A percentile compares a stretch with the other conserved stretches of the same genome.
Conservation (phyloP, 805 yeast species). For the Cyberlindnera galapagoensis region DNA sequence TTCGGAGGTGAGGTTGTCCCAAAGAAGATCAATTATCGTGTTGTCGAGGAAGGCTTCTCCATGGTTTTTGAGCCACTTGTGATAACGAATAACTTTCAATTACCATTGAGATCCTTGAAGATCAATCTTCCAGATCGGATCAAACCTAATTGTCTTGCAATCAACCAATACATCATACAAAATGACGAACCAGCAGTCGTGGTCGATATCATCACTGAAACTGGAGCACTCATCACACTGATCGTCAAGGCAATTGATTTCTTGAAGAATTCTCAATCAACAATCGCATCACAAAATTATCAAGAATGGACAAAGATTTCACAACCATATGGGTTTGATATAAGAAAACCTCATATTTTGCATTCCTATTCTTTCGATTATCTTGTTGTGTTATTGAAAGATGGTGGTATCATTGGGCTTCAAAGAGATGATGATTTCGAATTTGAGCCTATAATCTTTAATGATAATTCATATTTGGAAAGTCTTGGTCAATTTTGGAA, state of each 20-base stretch:
- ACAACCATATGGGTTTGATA: conserved; percentile 58
- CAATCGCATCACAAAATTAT: conserved; percentile 14
- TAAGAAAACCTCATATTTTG: conserved; percentile 49
- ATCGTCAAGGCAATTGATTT: conserved; percentile 39
- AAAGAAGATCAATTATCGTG: conserved; percentile 23
- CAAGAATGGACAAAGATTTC: conserved; percentile 60
- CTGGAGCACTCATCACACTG: conserved; percentile 47
- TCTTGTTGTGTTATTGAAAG: conserved; percentile 55
- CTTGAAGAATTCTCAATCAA: conserved; percentile 13
- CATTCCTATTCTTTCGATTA: conserved; percentile 38
- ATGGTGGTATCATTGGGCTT: conserved; percentile 71
- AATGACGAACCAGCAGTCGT: conserved; percentile 27
- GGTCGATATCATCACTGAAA: conserved; percentile 48
- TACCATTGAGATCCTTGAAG: conserved; percentile 16
- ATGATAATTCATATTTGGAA: conserved; percentile 44
- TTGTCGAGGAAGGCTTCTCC: conserved; percentile 14
- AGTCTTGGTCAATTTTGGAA: conserved; percentile 28
- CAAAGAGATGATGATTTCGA: conserved; percentile 17
- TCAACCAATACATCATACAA: conserved; percentile 26
- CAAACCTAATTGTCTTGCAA: conserved; percentile 30
- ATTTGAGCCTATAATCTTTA: conserved; percentile 43
- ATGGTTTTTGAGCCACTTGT: conserved; percentile 18
- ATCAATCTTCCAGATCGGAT: conserved; percentile 34
- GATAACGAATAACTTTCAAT: conserved; percentile 19
- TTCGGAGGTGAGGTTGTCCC: conserved; percentile 30